These are phyloP conservation scores for Globisporangium camurandrum DNA, from an alignment of 352 stramenopile species.

Conservation along the genomic window DNA sequence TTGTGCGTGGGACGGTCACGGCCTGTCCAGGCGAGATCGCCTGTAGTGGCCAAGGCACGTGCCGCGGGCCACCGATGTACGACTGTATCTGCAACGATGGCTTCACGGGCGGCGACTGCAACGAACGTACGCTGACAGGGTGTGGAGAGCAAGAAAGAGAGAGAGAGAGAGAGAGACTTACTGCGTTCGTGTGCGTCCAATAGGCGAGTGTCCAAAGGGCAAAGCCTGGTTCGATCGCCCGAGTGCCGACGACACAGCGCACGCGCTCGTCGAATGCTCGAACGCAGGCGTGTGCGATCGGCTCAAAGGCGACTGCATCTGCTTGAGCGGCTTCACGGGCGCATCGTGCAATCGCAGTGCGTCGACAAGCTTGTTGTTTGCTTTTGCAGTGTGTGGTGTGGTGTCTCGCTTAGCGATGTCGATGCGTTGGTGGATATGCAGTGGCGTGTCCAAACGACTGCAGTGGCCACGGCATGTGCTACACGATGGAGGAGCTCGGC, in stretches of 20 bases:
- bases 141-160: too few species aligned
- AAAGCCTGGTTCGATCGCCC: conserved; percentile 67
- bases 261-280: conserved; percentile 60
- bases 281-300: conserved; percentile 65
- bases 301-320: conserved; percentile 62
- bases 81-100: conserved; percentile 77
- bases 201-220: conserved; percentile 43
- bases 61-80: conserved; percentile 61
- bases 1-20: conserved; percentile 49
- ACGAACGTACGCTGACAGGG: conserved; percentile 37
- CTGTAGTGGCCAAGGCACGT: conserved; percentile 68
- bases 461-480: conserved; percentile 77
- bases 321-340: conserved; percentile 52
- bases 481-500: conserved; percentile 74
- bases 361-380: not conserved
- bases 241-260: conserved; percentile 33
- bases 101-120: conserved; percentile 67
- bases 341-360: conserved; percentile 61
- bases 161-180: not conserved
- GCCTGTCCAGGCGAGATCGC: conserved; percentile 63
- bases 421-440: conserved; percentile 7
- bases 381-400: not conserved
- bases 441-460: conserved; percentile 64
- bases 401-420: not conserved
- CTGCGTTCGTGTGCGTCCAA: not conserved